Base-by-base conservation (phyloP, 2,329 filamentous ascomycete genomes). In the Ophiostoma quercus region DNA sequence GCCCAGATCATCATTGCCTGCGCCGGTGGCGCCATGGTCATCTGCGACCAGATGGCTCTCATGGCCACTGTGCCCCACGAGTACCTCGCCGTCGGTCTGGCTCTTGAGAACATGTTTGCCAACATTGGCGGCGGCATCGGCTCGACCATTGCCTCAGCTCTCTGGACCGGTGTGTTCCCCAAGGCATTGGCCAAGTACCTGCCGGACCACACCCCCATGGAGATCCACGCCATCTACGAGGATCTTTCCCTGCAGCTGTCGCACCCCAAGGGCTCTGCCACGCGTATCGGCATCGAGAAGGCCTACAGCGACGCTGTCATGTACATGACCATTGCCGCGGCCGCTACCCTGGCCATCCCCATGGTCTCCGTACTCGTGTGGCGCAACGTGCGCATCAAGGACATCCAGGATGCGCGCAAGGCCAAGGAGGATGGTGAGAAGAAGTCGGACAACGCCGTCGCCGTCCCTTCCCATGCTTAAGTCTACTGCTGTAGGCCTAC, bases 81-180 rank as follows among this genome's bases (percentile, higher is more conserved):
- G 57, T 68, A 72, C 60, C 22, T 71, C 0, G 68, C 70, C 25
- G 63, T 71, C 47, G 60, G 60, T 9, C 63, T 73, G 2, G 70
- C 70, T 29, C 12, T 72, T 16, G 67, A 69, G 4, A 68, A 69
- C 69, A 57, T 88, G 25, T 84, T 85, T 68, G 82, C 84, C 72
- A 84, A 83, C 69, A 82, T 89, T 69, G 87, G 87, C 68, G 85
- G 84, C 51, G 85, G 84, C 3, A 82, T 88, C 34, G 86, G 86
- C 9, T 79, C 80, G 0, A 83, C 86, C n/a, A 81, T 90, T 67
- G 84, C 87, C 1, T 83, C 83, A 0, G 86, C 86, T 6, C 84
- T 90, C 73, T 90, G 87, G 87, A 85, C 84, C 0, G 81, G 83
- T 72, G 79, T 84, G 16, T 84, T 90, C 73, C 84, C 84, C 6